Conservation (phyloP, 306 rosid genomes). For the Phaseolus lunatus region DNA sequence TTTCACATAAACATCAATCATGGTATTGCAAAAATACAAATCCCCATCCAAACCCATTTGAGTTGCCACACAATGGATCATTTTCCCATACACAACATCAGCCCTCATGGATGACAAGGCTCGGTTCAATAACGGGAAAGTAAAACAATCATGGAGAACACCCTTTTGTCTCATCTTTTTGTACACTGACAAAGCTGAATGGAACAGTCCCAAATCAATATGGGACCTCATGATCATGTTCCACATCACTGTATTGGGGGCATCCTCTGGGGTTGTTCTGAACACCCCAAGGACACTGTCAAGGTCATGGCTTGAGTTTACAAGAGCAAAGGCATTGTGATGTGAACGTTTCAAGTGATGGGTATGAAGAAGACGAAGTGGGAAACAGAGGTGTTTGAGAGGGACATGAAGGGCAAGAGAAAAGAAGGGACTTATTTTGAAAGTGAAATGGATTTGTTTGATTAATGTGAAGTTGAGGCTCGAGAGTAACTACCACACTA, state of each 20-base stretch:
- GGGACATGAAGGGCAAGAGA: constrained; percentile 34
- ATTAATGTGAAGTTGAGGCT: not conserved
- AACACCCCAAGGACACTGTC: constrained; percentile 47
- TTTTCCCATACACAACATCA: constrained; percentile 50
- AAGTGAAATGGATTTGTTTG: not conserved
- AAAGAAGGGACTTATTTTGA: constrained; percentile 42
- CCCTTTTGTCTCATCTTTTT: constrained; percentile 54
- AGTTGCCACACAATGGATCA: constrained; percentile 59
- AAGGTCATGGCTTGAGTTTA: constrained; percentile 46
- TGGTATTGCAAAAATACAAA: constrained; percentile 61
- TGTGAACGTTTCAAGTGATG: constrained; percentile 52
- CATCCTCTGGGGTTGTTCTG: constrained; percentile 19
- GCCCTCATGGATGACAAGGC: constrained; percentile 41
- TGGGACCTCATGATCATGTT: constrained; percentile 54
- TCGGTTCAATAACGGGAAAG: constrained; percentile 56
- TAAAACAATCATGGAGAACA: constrained; percentile 53
- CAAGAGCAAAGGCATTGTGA: constrained; percentile 32
- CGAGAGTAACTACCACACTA: not conserved
- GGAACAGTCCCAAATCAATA: constrained; percentile 48
- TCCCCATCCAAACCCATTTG: constrained; percentile 57
- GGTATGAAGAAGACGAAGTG: constrained; percentile 53
- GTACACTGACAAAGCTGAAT: constrained; percentile 51
- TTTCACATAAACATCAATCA: constrained; percentile 58
- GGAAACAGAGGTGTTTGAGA: constrained; percentile 32
- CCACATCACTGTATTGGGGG: constrained; percentile 49